Evolutionary conservation across 1,139 yeast genomes (phyloP), one percentile per base, ranked within the genome.

Genomic region (Citeromyces hawaiiensis): DNA sequence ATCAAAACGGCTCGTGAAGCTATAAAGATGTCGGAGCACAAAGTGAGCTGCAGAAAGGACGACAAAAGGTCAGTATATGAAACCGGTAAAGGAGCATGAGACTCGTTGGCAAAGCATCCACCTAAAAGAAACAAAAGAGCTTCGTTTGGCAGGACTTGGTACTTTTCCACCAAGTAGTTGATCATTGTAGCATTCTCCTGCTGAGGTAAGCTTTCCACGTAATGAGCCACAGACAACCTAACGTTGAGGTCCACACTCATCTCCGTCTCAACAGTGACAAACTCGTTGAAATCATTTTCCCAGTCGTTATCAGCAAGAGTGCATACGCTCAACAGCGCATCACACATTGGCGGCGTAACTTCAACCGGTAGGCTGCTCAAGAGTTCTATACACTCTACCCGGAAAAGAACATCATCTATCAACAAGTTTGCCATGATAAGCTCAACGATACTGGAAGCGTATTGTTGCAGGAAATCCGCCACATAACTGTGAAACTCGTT

Each of bases 241-340:
- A 72, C 67, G 4, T 66, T 55, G 10, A 60, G 57, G 6, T 60
- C 66, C 21, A 69, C 61, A 1, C 72, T 61, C 35, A 83, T 63
- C 1, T 87, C 94, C 1, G 83, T 68, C 42, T 82, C 85, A 36
- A 77, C 81, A 4, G 85, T 72, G 5, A 85, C 82, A 54, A 73
- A 86, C 5, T 57, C 61, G 50, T 85, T 83, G 52, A 76, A n/a
- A n/a, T n/a, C n/a, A n/a, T n/a, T 70, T 51, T 86, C 91, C 63
- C 72, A 74, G 8, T 29, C 32, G 15, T 6, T n/a, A 6, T 29
- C 32, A 11, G 32, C 6, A 5, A 29, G 13, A 29, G 15, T 14
- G 32, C 32, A 29, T 4, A 29, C 15, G 32, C 6, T 14, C 32
- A 14, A n/a, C 6, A 29, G 32, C 8, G 9, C 15, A 14, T 29